A percentile compares a stretch with the other conserved stretches of the same genome.
Evolutionary conservation across 192 early-diverging fungal genomes (phyloP).

Genomic region (Coemansia sp.): DNA sequence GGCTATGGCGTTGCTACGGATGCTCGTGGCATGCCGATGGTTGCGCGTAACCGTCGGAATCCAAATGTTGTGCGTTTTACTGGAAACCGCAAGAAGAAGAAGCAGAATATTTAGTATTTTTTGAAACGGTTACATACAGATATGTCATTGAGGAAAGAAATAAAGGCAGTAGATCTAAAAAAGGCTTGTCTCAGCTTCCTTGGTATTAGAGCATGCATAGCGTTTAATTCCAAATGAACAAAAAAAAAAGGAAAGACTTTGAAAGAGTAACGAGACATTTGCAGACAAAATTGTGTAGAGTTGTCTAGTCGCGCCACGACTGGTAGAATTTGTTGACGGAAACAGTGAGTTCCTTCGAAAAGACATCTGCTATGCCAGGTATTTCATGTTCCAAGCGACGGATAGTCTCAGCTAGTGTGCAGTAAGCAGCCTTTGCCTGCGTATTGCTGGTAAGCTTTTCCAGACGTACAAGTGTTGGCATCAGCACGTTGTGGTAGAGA

Average conservation of each 20-base stretch:
- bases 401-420: conserved; percentile 54
- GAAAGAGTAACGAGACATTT: neutral
- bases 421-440: conserved; percentile 47
- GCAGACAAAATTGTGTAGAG: neutral
- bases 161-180: conserved; percentile 3
- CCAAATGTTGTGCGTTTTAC: conserved; percentile 60
- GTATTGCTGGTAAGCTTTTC: conserved; percentile 52
- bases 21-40: conserved; percentile 58
- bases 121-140: too few relatives aligned
- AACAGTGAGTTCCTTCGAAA: conserved; percentile 49
- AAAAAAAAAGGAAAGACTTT: neutral
- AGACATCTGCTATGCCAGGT: conserved; percentile 55
- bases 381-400: conserved; percentile 55
- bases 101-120: conserved; percentile 10
- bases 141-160: too few relatives aligned
- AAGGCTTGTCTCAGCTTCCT: neutral
- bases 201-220: conserved; percentile 1
- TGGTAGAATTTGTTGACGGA: conserved; percentile 54
- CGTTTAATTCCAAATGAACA: neutral
- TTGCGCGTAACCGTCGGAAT: conserved; percentile 69
- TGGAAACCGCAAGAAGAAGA: conserved; percentile 62
- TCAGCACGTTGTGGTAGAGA: conserved; percentile 54
- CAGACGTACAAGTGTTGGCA: conserved; percentile 50
- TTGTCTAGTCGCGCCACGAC: conserved; percentile 45
- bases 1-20: conserved; percentile 62